Base-by-base conservation (phyloP, 352 stramenopile genomes). In the Globisporangium lucens region DNA sequence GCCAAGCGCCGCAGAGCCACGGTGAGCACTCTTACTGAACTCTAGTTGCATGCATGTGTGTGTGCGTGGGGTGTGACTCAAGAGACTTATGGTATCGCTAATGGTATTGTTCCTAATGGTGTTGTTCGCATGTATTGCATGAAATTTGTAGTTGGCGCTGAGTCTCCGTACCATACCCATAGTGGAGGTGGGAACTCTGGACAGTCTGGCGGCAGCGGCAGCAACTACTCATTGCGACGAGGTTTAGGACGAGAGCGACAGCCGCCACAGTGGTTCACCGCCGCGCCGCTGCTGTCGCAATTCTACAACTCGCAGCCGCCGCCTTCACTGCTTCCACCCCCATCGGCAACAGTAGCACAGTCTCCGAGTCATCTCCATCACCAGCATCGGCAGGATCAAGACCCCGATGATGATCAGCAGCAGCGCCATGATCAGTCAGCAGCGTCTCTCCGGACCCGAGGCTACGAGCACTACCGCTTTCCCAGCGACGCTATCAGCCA, bases 251-350 rank as follows among this genome's bases (percentile, higher is more conserved):
- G 35, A n/a, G 55, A 52, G 38, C 66, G 56, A 10, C 60, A 66
- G 15, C 35, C 66, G 20, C 52, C 66, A 22, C 66, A 71, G 60
- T 71, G 60, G 66, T 71, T 71, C 43, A 61, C 59, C 1, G 60
- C 52, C 20, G 66, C 66, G 7, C 59, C 66, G n/a, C 41, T 71
- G 30, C 41, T 67, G 17, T 63, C 66, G 17, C 66, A 67, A 29
- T 67, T 67, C 41, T 64, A 71, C 52, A 35, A 20, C 20, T 51
- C 51, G 41, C 51, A 64, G 51, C 20, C 66, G 59, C 20, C 66
- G 5, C 8, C 29, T 0, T 20, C 60, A n/a, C 47, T 43, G 36
- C 57, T 43, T 30, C 38, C 20, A 67, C 38, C 24, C 0, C 24
- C 29, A 61, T 33, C 56, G 4, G 0, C 53, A 61, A 9, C 38